Conservation (phyloP, 805 yeast species). For the Jamesozyma rosinii region DNA sequence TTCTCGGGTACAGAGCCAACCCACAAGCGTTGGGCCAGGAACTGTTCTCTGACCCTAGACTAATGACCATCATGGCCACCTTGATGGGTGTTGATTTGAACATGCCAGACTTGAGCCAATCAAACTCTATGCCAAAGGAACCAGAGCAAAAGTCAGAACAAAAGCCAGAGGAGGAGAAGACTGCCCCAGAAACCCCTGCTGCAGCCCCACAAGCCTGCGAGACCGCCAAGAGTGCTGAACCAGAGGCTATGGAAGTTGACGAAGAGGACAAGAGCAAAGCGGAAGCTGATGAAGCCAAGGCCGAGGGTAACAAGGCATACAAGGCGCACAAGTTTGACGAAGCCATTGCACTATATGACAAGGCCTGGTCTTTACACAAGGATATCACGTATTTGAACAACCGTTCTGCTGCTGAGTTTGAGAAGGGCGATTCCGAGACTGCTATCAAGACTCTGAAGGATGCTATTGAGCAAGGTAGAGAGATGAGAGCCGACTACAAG, state of each 20-base stretch:
- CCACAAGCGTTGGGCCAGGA: slow-evolving; percentile 68
- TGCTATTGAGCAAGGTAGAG: slow-evolving; percentile 88
- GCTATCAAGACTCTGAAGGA: slow-evolving; percentile 71
- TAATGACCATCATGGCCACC: slow-evolving; percentile 82
- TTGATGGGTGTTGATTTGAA: slow-evolving; percentile 73
- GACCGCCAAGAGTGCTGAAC: slow-evolving; percentile 18
- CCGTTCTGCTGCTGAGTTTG: slow-evolving; percentile 96
- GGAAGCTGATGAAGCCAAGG: slow-evolving; percentile 63
- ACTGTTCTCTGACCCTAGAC: slow-evolving; percentile 69
- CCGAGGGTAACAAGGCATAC: slow-evolving; percentile 78
- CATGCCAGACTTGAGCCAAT: slow-evolving; percentile 30
- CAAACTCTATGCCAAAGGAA: slow-evolving; percentile 25
- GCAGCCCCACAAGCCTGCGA: background rate
- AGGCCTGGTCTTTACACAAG: slow-evolving; percentile 72
- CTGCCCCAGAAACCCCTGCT: slow-evolving; percentile 7
- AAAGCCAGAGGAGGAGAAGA: slow-evolving; percentile 15
- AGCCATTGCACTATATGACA: slow-evolving; percentile 77
- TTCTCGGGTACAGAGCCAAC: slow-evolving; percentile 46
- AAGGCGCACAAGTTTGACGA: slow-evolving; percentile 83
- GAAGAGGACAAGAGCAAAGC: slow-evolving; percentile 32
- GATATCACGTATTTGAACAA: slow-evolving; percentile 93
- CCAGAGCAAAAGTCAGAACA: slow-evolving; percentile 21
- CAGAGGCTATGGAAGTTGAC: slow-evolving; percentile 34
- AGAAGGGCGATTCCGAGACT: slow-evolving; percentile 82
- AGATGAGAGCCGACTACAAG: slow-evolving; percentile 83